A percentile compares a stretch with the other conserved stretches of the same genome.
Evolutionary conservation across 331 rosid species (phyloP).

Genomic region (Spiraea crenata): DNA sequence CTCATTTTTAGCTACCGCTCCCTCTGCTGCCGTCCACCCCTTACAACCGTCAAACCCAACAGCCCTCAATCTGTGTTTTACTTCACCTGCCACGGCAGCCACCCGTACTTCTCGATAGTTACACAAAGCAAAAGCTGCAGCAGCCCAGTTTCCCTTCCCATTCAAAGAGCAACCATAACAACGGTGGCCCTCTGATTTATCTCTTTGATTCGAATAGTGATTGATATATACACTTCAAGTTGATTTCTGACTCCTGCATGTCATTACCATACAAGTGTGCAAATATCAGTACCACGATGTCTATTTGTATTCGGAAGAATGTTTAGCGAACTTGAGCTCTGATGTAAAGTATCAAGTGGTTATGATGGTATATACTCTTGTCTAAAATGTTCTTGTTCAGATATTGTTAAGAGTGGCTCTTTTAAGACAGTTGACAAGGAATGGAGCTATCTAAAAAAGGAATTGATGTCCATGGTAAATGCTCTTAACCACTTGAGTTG

Average conservation of each 20-base stretch:
- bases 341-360: not conserved
- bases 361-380: not conserved
- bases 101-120: slow-evolving; percentile 41
- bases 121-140: slow-evolving; percentile 45
- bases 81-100: slow-evolving; percentile 43
- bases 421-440: not conserved
- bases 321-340: slow-evolving; percentile 6
- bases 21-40: slow-evolving; percentile 52
- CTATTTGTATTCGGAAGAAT: slow-evolving; percentile 4
- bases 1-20: slow-evolving; percentile 74
- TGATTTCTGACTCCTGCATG: slow-evolving; percentile 30
- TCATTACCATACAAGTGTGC: slow-evolving; percentile 16
- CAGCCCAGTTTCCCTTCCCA: not conserved
- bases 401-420: not conserved
- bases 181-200: slow-evolving; percentile 32
- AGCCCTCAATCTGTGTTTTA: slow-evolving; percentile 52
- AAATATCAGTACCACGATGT: slow-evolving; percentile 3
- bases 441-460: no score
- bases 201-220: slow-evolving; percentile 42
- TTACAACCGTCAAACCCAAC: slow-evolving; percentile 36
- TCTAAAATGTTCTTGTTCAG: not conserved
- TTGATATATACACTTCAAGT: slow-evolving; percentile 37
- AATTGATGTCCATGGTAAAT: no score
- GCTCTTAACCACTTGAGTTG: no score
- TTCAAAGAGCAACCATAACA: slow-evolving; percentile 14